Base-by-base conservation (phyloP, 441 rosid species). In the Mallotus repandus region DNA sequence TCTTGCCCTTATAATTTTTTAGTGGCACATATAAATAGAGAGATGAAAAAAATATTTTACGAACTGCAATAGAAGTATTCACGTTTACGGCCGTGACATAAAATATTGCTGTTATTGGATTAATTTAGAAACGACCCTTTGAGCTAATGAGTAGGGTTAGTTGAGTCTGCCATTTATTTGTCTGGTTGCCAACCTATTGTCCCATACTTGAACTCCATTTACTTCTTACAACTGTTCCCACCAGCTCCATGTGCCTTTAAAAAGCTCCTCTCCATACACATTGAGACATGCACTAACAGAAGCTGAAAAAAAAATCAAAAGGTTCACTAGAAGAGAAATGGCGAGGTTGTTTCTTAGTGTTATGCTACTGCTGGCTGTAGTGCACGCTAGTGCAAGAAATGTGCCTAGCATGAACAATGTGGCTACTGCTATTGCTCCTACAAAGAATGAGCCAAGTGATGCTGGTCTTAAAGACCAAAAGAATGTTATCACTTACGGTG, bases 371-470 rank as follows among this genome's bases (percentile, higher is more conserved):
- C 56, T 84, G 2, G 78, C 74, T 35, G 70, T 50, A 69, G 57
- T 18, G 57, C 61, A 74, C 25, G 21, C 78, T 64, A 72, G 68
- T 15, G 80, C 83, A 50, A 84, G 89, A 76, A 35, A 66, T 66
- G 56, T 49, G 35, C 69, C 69, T 9, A 35, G 38, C 41, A 18
- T 11, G 2, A 46, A 22, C n/a, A 32, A 13, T 22, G 15, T 49
- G 56, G 54, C 63, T 15, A 54, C 57, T 54, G 16, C 16, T 35
- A 82, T 54, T 63, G 86, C 87, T 29, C 81, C 85, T 67, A 72
- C 80, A 67, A 89, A 88, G 82, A 81, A 86, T 67, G 87, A 86
- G 84, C 85, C 85, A 9, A 86, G 71, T 21, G 89, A 89, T 50
- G 92, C 91, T 2, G 81, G 41, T 35, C 41, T 35, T 35, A 35